Conservation (phyloP, 2,329 filamentous ascomycete species). For the Magnaporthales sp. region DNA sequence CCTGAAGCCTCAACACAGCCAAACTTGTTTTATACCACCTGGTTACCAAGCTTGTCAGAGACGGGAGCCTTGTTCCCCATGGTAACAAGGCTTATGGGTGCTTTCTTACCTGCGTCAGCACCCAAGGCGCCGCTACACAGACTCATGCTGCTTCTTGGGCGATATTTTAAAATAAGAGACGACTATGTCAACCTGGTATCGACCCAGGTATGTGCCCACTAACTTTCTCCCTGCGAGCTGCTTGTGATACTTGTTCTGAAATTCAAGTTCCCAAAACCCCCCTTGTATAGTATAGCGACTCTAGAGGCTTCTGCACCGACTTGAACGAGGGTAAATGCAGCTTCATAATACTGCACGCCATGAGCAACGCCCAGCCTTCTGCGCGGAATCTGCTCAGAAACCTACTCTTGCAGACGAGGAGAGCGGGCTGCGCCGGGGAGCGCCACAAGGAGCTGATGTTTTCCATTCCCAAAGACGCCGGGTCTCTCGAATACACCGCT, state of each 20-base stretch:
- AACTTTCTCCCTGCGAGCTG: no score
- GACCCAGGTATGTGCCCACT: neutral
- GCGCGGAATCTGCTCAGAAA: neutral
- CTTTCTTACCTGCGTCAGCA: neutral
- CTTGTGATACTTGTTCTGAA: no score
- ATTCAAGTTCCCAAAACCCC: neutral
- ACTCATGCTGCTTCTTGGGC: neutral
- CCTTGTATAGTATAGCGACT: neutral
- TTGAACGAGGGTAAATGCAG: neutral
- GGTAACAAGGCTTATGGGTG: neutral
- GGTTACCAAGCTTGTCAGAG: neutral
- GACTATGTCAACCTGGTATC: neutral
- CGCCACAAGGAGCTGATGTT: neutral
- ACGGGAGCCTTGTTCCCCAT: neutral
- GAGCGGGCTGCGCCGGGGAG: neutral
- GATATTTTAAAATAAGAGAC: neutral
- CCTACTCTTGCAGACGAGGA: neutral
- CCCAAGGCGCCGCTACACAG: neutral
- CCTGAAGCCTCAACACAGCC: neutral
- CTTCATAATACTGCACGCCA: neutral
- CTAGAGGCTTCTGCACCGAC: neutral
- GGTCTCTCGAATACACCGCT: neutral
- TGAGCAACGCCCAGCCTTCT: neutral
- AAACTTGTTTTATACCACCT: neutral
- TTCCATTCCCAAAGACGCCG: neutral